phyloP scores from a whole-genome alignment of 192 early-diverging fungal genomes.

The Entomortierella chlamydospora region DNA sequence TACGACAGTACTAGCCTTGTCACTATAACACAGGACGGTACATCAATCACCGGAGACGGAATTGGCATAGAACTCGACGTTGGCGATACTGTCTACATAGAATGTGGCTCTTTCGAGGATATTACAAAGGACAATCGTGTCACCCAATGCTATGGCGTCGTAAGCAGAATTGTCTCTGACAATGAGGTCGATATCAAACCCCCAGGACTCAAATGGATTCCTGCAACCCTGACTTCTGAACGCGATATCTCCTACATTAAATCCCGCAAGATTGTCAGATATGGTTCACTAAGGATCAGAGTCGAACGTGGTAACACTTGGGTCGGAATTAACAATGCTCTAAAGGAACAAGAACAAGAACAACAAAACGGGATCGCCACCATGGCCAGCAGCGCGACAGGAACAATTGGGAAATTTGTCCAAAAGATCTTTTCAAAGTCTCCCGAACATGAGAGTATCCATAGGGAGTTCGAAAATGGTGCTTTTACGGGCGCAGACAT shows the following conservation, averaged over 20 bases:
- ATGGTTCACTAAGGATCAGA: slow-evolving; percentile 52
- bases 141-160: slow-evolving; percentile 50
- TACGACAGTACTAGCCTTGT: slow-evolving; percentile 36
- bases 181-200: slow-evolving; percentile 43
- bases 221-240: slow-evolving; percentile 34
- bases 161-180: slow-evolving; percentile 36
- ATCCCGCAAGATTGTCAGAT: slow-evolving; percentile 47
- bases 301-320: slow-evolving; percentile 57
- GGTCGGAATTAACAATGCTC: slow-evolving; percentile 40
- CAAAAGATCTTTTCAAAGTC: slow-evolving; percentile 50
- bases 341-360: slow-evolving; percentile 28
- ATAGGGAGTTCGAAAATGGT: slow-evolving; percentile 11
- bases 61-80: slow-evolving; percentile 41
- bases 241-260: slow-evolving; percentile 52
- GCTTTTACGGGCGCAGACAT: slow-evolving; percentile 31
- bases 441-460: slow-evolving; percentile 1
- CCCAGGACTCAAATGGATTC: slow-evolving; percentile 57
- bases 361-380: slow-evolving; percentile 23
- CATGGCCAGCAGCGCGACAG: slow-evolving; percentile 33
- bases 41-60: slow-evolving; percentile 31
- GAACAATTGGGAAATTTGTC: slow-evolving; percentile 40
- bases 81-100: slow-evolving; percentile 55
- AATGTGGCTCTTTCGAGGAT: slow-evolving; percentile 49
- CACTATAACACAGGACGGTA: slow-evolving; percentile 48
- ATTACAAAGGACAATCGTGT: slow-evolving; percentile 30